Evolutionary conservation across 2,329 filamentous ascomycete species (phyloP), one percentile per base, ranked within the genome.

Genomic region (Cladosporium sp.): DNA sequence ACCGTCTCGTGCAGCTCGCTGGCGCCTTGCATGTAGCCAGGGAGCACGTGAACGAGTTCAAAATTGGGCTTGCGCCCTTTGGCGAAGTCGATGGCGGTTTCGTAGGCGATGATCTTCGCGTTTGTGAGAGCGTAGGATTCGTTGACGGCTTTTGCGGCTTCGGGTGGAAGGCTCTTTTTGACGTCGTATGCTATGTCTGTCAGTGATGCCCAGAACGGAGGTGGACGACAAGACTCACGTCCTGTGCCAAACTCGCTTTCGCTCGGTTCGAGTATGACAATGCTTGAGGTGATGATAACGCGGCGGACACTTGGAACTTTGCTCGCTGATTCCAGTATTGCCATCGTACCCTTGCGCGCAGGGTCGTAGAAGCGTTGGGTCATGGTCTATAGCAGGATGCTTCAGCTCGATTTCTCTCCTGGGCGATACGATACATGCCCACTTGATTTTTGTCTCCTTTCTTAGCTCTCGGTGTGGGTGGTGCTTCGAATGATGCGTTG

Each of bases 211-310:
- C 35, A 10, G 5, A 12, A 11, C 56, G 7, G 7, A 28, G 56
- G 33, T 21, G 37, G 14, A 12, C n/a, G n/a, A 1, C 31, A 35
- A 23, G 14, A 10, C 35, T 59, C 18, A 59, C 56, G 35, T n/a
- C n/a, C 56, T 37, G 28, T 21, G n/a, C 40, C 49, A 11, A 29
- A 35, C 56, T 59, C 40, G 56, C 10, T 28, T 16, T 59, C 35
- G 18, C 18, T 35, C 35, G 26, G 23, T 28, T 29, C 7, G 16
- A 44, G 21, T 11, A 59, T 23, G 56, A 44, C n/a, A 35, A 59
- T 35, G 56, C 56, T 59, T 5, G 59, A 62, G 10, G 80, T 81
- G 56, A 82, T 78, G 18, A 81, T 74, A 7, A 82, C 69, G 12
- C 77, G 74, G 61, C 76, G 72, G 18, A 82, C 72, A 0, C 69